phyloP scores from a whole-genome alignment of 352 stramenopile species.

The Phytophthora aleatoria region DNA sequence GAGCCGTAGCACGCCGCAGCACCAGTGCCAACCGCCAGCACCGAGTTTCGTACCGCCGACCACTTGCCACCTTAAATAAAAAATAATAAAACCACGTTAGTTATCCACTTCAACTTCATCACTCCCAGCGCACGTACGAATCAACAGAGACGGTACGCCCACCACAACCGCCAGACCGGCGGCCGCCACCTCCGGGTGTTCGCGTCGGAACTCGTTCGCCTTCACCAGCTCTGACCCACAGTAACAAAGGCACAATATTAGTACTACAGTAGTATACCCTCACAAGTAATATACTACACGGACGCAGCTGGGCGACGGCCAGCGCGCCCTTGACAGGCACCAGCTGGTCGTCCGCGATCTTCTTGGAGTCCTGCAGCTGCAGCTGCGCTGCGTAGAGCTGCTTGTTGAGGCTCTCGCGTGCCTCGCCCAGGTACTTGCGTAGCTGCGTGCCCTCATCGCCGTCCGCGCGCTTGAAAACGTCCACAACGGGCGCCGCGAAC shows the following conservation, averaged over 20 bases:
- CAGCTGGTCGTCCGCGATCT: slow-evolving; percentile 64
- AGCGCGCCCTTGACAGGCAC: slow-evolving; percentile 60
- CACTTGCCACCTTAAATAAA: slow-evolving; percentile 59
- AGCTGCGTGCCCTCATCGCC: slow-evolving; percentile 66
- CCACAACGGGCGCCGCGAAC: slow-evolving; percentile 51
- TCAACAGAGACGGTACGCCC: slow-evolving; percentile 63
- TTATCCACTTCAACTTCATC: not conserved
- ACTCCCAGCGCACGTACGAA: slow-evolving; percentile 53
- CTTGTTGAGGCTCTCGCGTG: slow-evolving; percentile 57
- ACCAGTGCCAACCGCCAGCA: slow-evolving; percentile 61
- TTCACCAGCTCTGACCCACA: slow-evolving; percentile 64
- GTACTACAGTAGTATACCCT: slow-evolving; percentile 6
- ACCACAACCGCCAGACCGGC: slow-evolving; percentile 61
- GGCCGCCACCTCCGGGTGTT: slow-evolving; percentile 68
- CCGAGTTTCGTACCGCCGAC: slow-evolving; percentile 61
- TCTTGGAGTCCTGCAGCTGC: slow-evolving; percentile 54
- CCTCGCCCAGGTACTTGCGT: slow-evolving; percentile 58
- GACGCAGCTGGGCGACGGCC: slow-evolving; percentile 52
- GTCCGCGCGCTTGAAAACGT: slow-evolving; percentile 71
- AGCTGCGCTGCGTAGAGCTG: slow-evolving; percentile 66
- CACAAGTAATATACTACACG: not conserved
- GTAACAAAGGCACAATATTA: slow-evolving; percentile 7
- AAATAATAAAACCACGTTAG: slow-evolving; percentile 4
- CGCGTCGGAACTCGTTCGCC: slow-evolving; percentile 73
- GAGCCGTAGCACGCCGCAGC: slow-evolving; percentile 60